Conservation (phyloP, 148 eudicot genomes). For the Hydrangea macrophylla region DNA sequence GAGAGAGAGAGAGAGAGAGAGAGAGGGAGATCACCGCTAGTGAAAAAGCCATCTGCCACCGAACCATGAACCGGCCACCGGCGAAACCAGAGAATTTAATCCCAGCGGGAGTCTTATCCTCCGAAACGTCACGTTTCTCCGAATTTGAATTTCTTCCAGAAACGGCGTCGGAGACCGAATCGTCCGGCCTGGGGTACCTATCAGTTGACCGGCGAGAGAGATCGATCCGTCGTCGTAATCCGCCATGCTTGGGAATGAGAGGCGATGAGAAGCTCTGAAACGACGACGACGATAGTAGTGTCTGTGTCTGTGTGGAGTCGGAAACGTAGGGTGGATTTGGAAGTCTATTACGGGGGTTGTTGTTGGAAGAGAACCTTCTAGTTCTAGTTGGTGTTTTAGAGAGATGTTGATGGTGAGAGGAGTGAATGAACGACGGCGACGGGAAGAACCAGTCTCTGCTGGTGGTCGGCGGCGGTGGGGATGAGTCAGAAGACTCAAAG, state of each 20-base stretch:
- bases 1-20: neutral
- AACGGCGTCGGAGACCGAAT: neutral
- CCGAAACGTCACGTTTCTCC: neutral
- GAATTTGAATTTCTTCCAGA: neutral
- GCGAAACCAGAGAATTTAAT: neutral
- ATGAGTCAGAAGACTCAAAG: slow-evolving; percentile 11
- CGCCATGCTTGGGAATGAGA: slow-evolving; percentile 9
- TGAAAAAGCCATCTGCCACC: slow-evolving; percentile 27
- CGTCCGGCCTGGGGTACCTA: neutral
- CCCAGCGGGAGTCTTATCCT: neutral
- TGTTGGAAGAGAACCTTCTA: slow-evolving; percentile 26
- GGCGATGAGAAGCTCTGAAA: neutral
- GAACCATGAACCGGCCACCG: slow-evolving; percentile 12
- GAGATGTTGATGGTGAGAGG: slow-evolving; percentile 7
- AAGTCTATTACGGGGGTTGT: slow-evolving; percentile 3
- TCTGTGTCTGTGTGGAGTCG: neutral
- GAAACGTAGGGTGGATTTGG: neutral
- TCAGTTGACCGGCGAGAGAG: slow-evolving; percentile 8
- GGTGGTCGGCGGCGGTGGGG: slow-evolving; percentile 14
- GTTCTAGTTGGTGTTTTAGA: slow-evolving; percentile 19
- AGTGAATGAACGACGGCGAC: slow-evolving; percentile 26
- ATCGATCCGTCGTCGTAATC: slow-evolving; percentile 23
- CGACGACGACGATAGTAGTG: neutral
- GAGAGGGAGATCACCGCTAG: slow-evolving; percentile 15
- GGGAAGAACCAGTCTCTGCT: slow-evolving; percentile 45